These are phyloP conservation scores for Botrytis elliptica DNA, from an alignment of 2,329 filamentous ascomycete species.

Conservation along the genomic window DNA sequence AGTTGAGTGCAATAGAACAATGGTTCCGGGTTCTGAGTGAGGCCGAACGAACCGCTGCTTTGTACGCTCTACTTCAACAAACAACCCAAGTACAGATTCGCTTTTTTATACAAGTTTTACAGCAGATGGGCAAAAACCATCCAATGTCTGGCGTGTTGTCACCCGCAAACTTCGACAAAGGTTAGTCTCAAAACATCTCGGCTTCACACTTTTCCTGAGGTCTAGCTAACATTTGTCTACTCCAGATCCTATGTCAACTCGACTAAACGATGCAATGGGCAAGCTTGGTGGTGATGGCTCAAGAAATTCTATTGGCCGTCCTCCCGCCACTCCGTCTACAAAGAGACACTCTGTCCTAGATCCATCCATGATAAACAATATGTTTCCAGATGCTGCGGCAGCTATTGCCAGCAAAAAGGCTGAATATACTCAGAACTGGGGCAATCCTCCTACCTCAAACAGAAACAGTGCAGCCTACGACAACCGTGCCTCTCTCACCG, in stretches of 20 bases:
- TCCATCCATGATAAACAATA: slow-evolving; percentile 89
- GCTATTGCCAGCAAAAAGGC: slow-evolving; percentile 99
- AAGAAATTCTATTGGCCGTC: slow-evolving; percentile 81
- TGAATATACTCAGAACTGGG: slow-evolving; percentile 93
- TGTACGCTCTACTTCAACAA: slow-evolving; percentile 95
- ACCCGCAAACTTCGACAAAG: slow-evolving; percentile 94
- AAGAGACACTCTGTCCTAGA: slow-evolving; percentile 97
- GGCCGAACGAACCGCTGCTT: slow-evolving; percentile 89
- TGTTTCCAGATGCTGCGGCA: slow-evolving; percentile 97
- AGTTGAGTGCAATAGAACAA: slow-evolving; percentile 97
- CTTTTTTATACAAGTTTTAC: slow-evolving; percentile 97
- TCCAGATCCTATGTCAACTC: slow-evolving; percentile 94
- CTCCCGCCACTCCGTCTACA: slow-evolving; percentile 70
- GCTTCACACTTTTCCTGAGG: not conserved
- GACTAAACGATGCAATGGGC: slow-evolving; percentile 93
- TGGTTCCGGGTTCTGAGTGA: slow-evolving; percentile 98
- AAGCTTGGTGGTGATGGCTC: slow-evolving; percentile 87
- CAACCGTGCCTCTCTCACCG: slow-evolving; percentile 67
- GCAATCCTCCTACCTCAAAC: slow-evolving; percentile 85
- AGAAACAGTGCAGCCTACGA: slow-evolving; percentile 84
- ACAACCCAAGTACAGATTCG: slow-evolving; percentile 98
- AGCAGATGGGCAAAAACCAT: slow-evolving; percentile 98
- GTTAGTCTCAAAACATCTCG: slow-evolving; percentile 48
- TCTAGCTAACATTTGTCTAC: slow-evolving; percentile 21
- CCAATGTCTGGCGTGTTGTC: slow-evolving; percentile 95